These are phyloP conservation scores for Rhizomucor miehei DNA, from an alignment of 371 early-diverging fungal species.

Conservation along the genomic window DNA sequence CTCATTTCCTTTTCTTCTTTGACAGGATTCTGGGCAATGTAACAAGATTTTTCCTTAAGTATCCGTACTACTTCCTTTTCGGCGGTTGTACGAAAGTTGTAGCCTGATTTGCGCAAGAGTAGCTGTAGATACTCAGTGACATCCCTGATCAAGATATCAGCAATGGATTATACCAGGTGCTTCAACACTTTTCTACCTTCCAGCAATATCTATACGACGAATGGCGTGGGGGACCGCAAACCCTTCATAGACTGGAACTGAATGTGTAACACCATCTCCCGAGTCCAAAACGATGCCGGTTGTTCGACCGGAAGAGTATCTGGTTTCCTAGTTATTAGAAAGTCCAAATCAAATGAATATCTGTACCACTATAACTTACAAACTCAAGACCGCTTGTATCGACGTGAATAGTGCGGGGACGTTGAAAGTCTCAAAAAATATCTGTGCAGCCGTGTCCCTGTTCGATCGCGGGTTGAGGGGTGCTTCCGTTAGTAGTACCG, in stretches of 20 bases:
- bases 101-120: constrained; percentile 84
- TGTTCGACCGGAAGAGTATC: constrained; percentile 79
- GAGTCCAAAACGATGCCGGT: constrained; percentile 94
- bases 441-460: constrained; percentile 90
- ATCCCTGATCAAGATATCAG: constrained; percentile 51
- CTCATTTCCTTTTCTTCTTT: constrained; percentile 87
- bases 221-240: constrained; percentile 93
- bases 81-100: constrained; percentile 85
- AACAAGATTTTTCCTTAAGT: constrained; percentile 95
- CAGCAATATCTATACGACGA: constrained; percentile 89
- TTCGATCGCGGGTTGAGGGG: constrained; percentile 89
- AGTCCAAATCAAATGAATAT: no score
- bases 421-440: constrained; percentile 97
- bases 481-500: constrained; percentile 93
- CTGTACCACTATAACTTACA: constrained; percentile 43
- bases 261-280: constrained; percentile 94
- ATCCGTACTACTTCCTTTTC: constrained; percentile 92
- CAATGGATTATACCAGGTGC: background rate
- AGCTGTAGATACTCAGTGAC: constrained; percentile 88
- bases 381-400: constrained; percentile 93
- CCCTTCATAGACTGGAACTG: constrained; percentile 96
- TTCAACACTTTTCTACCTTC: constrained; percentile 48
- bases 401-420: constrained; percentile 93
- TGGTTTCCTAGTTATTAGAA: no score
- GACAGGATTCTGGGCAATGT: constrained; percentile 83